Percentiles rank a stretch among this genome's conserved stretches.
Evolutionary conservation across 208 protist genomes (phyloP).

Genomic region (Phytomonas francai): DNA sequence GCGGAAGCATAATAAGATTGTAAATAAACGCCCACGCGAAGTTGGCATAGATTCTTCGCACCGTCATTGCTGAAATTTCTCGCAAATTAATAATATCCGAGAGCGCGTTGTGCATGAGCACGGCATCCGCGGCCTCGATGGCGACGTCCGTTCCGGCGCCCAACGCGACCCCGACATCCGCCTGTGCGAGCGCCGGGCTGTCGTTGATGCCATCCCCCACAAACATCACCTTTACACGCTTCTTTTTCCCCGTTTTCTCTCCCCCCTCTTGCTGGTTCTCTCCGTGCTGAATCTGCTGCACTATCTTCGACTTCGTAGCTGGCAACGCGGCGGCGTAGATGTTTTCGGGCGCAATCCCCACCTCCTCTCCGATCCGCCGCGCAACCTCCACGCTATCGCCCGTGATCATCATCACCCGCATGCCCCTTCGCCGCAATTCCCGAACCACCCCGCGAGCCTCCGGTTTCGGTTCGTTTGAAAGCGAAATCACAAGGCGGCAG

Average conservation of each 20-base stretch:
- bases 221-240: constrained; percentile 44
- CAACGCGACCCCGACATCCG: constrained; percentile 83
- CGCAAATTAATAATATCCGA: constrained; percentile 65
- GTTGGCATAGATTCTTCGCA: constrained; percentile 81
- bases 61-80: constrained; percentile 47
- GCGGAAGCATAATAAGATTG: constrained; percentile 81
- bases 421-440: constrained; percentile 33
- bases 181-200: constrained; percentile 76
- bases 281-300: constrained; percentile 56
- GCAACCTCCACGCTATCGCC: constrained; percentile 79
- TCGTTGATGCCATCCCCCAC: constrained; percentile 91
- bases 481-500: constrained; percentile 39
- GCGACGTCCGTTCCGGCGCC: constrained; percentile 78
- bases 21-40: constrained; percentile 87
- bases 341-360: constrained; percentile 63
- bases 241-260: too few species aligned
- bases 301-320: constrained; percentile 66
- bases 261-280: constrained; percentile 5
- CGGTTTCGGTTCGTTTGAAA: constrained; percentile 81
- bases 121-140: constrained; percentile 75
- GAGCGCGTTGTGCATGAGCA: constrained; percentile 71
- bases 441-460: constrained; percentile 74
- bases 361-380: constrained; percentile 33
- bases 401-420: constrained; percentile 72
- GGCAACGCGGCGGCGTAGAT: constrained; percentile 83